A percentile compares a stretch with the other conserved stretches of the same genome.
phyloP scores from a whole-genome alignment of 345 rosid genomes.

The Melaleuca alternifolia region DNA sequence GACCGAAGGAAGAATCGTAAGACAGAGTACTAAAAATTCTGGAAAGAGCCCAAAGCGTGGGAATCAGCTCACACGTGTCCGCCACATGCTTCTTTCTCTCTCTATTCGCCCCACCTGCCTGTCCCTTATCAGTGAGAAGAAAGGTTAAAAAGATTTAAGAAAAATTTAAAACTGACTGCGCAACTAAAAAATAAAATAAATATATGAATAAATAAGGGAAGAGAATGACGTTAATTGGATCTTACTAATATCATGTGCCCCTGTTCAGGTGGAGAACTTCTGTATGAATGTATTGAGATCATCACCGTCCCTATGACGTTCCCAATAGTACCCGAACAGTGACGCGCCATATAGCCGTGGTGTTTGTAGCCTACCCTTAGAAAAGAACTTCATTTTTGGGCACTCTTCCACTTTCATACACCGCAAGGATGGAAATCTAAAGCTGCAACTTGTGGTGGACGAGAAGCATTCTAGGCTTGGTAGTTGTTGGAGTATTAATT shows the following conservation, averaged over 20 bases:
- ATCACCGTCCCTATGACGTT: fast-evolving
- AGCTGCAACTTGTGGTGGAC: not conserved
- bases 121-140: too few species aligned
- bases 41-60: too few species aligned
- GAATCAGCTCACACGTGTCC: too few species aligned
- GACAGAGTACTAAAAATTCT: too few species aligned
- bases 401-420: not conserved
- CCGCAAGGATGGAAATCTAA: fast-evolving
- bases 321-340: fast-evolving
- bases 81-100: too few species aligned
- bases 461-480: not conserved
- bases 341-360: fast-evolving
- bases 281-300: not conserved
- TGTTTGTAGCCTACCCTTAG: not conserved
- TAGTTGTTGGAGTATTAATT: fast-evolving
- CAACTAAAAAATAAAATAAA: too few species aligned
- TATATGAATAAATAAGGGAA: too few species aligned
- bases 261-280: not conserved
- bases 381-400: not conserved
- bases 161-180: too few species aligned
- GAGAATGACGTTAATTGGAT: not conserved
- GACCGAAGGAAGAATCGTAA: too few species aligned
- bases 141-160: too few species aligned
- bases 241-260: not conserved
- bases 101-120: too few species aligned